Percentiles rank a stretch among this genome's conserved stretches.
Evolutionary conservation across 495 filamentous ascomycete species (phyloP).

Genomic region (Tuber umbilicatum): DNA sequence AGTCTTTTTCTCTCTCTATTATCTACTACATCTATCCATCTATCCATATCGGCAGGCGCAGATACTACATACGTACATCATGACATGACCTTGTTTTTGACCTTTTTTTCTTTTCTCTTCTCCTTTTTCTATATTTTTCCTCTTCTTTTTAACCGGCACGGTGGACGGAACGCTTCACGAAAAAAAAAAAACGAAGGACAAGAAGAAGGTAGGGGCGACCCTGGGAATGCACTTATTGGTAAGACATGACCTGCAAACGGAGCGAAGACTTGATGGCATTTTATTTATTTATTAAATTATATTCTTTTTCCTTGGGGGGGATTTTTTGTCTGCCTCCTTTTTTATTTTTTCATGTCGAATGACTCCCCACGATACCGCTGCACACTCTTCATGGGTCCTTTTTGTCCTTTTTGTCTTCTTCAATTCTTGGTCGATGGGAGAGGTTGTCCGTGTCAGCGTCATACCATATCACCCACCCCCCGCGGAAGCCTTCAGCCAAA

Average conservation of each 20-base stretch:
- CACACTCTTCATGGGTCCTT: not conserved
- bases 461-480: not conserved
- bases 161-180: not conserved
- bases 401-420: not conserved
- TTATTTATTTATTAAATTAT: not conserved
- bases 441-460: not conserved
- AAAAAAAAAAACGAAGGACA: not conserved
- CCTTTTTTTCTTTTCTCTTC: not conserved
- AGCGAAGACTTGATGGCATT: not conserved
- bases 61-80: not conserved
- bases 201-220: not conserved
- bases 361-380: not conserved
- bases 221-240: not conserved
- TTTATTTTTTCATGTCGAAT: not conserved
- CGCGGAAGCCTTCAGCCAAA: not conserved
- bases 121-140: not conserved
- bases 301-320: not conserved
- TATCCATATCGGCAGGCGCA: not conserved
- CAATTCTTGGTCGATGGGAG: not conserved
- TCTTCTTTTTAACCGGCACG: not conserved
- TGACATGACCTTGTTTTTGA: not conserved
- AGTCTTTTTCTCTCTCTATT: not conserved
- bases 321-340: not conserved
- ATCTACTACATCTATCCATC: not conserved
- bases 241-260: not conserved